Conservation (phyloP, 345 rosid species). For the Citrus medica region DNA sequence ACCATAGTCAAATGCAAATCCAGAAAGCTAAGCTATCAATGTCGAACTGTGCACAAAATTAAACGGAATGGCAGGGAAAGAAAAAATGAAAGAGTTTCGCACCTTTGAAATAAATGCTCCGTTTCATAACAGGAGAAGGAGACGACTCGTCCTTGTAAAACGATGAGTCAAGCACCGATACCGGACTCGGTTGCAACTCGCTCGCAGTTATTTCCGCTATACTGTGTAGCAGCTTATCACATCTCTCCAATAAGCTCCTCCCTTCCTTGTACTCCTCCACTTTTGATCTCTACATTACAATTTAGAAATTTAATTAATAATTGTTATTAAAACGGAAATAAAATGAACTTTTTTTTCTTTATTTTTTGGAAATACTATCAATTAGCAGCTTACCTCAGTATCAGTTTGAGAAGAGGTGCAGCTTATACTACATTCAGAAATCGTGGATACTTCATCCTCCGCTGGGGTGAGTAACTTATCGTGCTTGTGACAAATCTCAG, state of each 20-base stretch:
- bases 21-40: neutral
- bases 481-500: slow-evolving; percentile 28
- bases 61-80: neutral
- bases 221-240: slow-evolving; percentile 83
- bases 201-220: slow-evolving; percentile 78
- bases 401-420: slow-evolving; percentile 47
- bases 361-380: neutral
- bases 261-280: slow-evolving; percentile 63
- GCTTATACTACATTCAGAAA: slow-evolving; percentile 54
- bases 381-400: slow-evolving; percentile 41
- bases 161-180: slow-evolving; percentile 85
- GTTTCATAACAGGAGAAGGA: slow-evolving; percentile 83
- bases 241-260: slow-evolving; percentile 66
- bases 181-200: slow-evolving; percentile 92
- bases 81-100: neutral
- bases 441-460: slow-evolving; percentile 52
- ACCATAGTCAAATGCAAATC: slow-evolving; percentile 21
- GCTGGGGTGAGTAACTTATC: slow-evolving; percentile 24
- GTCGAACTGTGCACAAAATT: neutral
- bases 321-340: neutral
- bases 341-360: no score
- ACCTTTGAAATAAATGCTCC: slow-evolving; percentile 78
- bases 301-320: neutral
- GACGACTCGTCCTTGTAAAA: slow-evolving; percentile 81
- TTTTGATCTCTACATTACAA: slow-evolving; percentile 42